These are phyloP conservation scores for Reticulascus tulasneorum DNA, from an alignment of 2,329 filamentous ascomycete genomes.

Conservation along the genomic window DNA sequence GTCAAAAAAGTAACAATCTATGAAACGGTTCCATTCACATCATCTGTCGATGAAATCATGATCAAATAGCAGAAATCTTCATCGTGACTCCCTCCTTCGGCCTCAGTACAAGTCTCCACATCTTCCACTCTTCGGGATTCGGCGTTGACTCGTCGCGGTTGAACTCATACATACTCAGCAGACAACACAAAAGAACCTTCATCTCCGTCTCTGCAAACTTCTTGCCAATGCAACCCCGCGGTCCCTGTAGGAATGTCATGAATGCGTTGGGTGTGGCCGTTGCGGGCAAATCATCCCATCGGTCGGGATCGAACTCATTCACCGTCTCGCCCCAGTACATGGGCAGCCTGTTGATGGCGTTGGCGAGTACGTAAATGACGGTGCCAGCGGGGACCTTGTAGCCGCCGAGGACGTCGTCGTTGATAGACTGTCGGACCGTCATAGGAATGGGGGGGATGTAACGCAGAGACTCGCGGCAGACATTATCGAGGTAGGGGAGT, in stretches of 20 bases:
- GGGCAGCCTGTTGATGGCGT: conserved; percentile 34
- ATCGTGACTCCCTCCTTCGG: conserved; percentile 38
- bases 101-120: conserved; percentile 42
- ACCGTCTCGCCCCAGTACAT: conserved; percentile 36
- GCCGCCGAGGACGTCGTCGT: conserved; percentile 32
- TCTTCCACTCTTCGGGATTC: conserved; percentile 42
- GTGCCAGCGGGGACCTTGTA: conserved; percentile 38
- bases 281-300: conserved; percentile 33
- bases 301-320: conserved; percentile 36
- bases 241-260: conserved; percentile 27
- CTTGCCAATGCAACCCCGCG: conserved; percentile 23
- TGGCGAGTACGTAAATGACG: conserved; percentile 37
- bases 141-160: conserved; percentile 27
- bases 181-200: conserved; percentile 27
- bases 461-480: conserved; percentile 42
- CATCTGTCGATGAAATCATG: too few species aligned
- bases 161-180: conserved; percentile 29
- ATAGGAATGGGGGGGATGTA: conserved; percentile 40
- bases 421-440: conserved; percentile 37
- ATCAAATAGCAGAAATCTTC: conserved; percentile 23
- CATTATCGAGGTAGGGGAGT: conserved; percentile 40
- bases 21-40: too few species aligned
- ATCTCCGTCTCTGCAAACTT: conserved; percentile 27
- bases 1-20: too few species aligned
- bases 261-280: conserved; percentile 31